Evolutionary conservation across 345 rosid genomes (phyloP).

Genomic region (Rhizophora apiculata): DNA sequence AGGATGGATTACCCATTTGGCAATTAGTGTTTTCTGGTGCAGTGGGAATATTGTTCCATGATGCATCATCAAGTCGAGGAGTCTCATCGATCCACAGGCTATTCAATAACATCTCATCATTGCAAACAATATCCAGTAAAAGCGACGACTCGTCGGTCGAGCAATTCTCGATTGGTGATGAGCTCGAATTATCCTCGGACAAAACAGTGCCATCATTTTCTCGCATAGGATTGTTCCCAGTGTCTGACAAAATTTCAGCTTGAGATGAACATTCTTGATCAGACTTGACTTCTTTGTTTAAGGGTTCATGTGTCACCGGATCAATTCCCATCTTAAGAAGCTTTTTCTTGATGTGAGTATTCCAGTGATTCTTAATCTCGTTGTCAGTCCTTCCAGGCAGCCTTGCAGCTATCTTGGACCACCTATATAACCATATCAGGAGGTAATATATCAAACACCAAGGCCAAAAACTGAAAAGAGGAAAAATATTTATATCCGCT

Average conservation of each 20-base stretch:
- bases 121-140: constrained; percentile 42
- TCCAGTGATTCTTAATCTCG: constrained; percentile 97
- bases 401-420: constrained; percentile 95
- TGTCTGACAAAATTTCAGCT: constrained; percentile 13
- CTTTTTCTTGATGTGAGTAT: constrained; percentile 95
- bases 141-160: constrained; percentile 24
- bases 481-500: too few species aligned
- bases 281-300: constrained; percentile 28
- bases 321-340: constrained; percentile 93
- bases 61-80: constrained; percentile 38
- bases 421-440: constrained; percentile 35
- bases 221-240: constrained; percentile 5
- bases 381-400: constrained; percentile 95
- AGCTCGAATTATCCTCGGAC: constrained; percentile 39
- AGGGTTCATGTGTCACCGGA: constrained; percentile 79
- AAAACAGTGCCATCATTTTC: constrained; percentile 18
- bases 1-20: constrained; percentile 23
- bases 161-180: constrained; percentile 37
- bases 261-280: constrained; percentile 22
- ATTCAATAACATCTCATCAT: constrained; percentile 51
- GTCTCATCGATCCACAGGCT: constrained; percentile 69
- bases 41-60: constrained; percentile 24
- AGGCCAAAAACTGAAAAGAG: too few species aligned
- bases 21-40: not conserved
- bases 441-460: not conserved